These are phyloP conservation scores for Clavispora fructus DNA, from an alignment of 805 yeast genomes.

Conservation along the genomic window DNA sequence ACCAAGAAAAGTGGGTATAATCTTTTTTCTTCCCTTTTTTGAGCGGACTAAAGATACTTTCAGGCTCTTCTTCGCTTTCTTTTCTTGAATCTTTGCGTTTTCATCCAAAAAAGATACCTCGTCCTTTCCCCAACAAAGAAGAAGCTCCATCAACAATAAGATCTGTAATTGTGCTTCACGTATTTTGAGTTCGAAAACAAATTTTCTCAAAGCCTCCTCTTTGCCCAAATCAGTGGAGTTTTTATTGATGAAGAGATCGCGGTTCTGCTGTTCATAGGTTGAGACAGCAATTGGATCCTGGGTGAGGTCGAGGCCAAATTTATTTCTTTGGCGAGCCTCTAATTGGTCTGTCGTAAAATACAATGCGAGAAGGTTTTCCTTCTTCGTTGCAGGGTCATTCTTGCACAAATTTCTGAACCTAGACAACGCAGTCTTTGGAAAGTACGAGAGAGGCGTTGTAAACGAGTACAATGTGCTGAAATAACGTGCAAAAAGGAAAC, in stretches of 20 bases:
- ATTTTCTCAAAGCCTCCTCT: constrained; percentile 19
- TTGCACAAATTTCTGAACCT: constrained; percentile 41
- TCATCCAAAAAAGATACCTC: constrained; percentile 28
- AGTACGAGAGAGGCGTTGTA: constrained; percentile 36
- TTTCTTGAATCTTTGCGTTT: constrained; percentile 24
- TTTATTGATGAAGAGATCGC: constrained; percentile 16
- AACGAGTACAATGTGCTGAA: constrained; percentile 33
- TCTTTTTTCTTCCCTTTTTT: constrained; percentile 18
- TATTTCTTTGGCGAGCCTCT: constrained; percentile 39
- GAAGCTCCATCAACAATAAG: constrained; percentile 42
- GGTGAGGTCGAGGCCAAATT: constrained; percentile 18
- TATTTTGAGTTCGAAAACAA: constrained; percentile 40
- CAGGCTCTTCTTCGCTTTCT: constrained; percentile 18
- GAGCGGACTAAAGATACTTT: constrained; percentile 19
- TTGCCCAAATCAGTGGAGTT: constrained; percentile 1
- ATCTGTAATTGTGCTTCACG: constrained; percentile 56
- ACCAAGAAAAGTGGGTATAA: constrained; percentile 41
- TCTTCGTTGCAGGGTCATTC: constrained; percentile 13
- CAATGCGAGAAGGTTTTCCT: constrained; percentile 24
- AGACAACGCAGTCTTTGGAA: constrained; percentile 46
- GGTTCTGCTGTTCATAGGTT: constrained; percentile 19
- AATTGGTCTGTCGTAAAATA: constrained; percentile 32
- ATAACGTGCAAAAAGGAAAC: constrained; percentile 30
- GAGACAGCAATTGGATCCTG: background rate
- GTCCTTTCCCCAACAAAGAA: constrained; percentile 29